phyloP scores from a whole-genome alignment of 805 yeast genomes.

The Peterozyma toletana region DNA sequence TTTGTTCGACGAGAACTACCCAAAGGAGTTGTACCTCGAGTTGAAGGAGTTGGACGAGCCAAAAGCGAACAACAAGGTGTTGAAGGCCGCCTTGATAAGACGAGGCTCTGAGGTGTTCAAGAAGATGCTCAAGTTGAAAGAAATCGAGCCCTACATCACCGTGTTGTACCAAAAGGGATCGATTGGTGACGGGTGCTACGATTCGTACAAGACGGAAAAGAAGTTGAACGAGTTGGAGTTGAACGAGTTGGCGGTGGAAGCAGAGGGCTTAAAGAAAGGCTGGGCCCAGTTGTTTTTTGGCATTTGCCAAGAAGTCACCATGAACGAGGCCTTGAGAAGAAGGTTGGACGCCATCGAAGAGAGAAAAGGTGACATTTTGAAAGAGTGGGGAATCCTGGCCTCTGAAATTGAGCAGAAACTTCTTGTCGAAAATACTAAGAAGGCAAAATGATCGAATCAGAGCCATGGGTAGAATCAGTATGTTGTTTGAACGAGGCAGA shows the following conservation, averaged over 20 bases:
- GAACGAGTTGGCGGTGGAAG: slow-evolving; percentile 67
- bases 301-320: slow-evolving; percentile 81
- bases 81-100: slow-evolving; percentile 60
- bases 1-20: slow-evolving; percentile 63
- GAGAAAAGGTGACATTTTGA: slow-evolving; percentile 26
- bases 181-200: slow-evolving; percentile 83
- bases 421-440: no score
- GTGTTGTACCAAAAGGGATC: slow-evolving; percentile 80
- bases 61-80: slow-evolving; percentile 69
- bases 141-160: slow-evolving; percentile 62
- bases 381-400: slow-evolving; percentile 22
- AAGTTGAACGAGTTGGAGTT: slow-evolving; percentile 79
- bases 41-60: slow-evolving; percentile 44
- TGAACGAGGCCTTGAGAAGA: slow-evolving; percentile 85
- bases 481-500: no score
- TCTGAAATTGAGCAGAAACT: no score
- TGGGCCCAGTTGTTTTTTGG: slow-evolving; percentile 78
- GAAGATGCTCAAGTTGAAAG: slow-evolving; percentile 76
- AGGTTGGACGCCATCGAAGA: slow-evolving; percentile 45
- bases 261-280: slow-evolving; percentile 64
- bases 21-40: slow-evolving; percentile 55
- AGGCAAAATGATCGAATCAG: no score
- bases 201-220: slow-evolving; percentile 69
- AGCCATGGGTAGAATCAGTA: no score
- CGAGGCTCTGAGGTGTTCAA: slow-evolving; percentile 87